Base-by-base conservation (phyloP, 805 yeast species). In the Yarrowia sp. region DNA sequence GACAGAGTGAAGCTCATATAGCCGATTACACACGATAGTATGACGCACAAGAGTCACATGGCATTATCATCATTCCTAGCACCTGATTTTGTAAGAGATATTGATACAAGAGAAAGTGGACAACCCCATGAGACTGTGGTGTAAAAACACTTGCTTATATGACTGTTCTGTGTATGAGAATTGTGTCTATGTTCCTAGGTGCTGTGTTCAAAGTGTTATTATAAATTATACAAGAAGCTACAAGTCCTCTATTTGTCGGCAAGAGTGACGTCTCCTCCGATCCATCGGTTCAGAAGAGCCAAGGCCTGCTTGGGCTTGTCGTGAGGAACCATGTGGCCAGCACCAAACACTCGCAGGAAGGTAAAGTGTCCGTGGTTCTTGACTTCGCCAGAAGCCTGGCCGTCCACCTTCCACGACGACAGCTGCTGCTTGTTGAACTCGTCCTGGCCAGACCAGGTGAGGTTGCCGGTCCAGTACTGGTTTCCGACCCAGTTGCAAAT, bases 401-500 rank as follows among this genome's bases (percentile, higher is more conserved):
- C 80, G 50, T 80, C 72, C 10, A 69, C 78, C 64, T 34, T 14
- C 76, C 76, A 70, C 69, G 74, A 44, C 40, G 74, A 85, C 85
- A 87, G 50, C 80, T 76, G 69, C 74, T 77, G 69, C 82, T 74
- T 72, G 53, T 79, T 78, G 74, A 84, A 90, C 50, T 81, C 77
- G 3, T 79, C 81, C 43, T 81, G 79, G 50, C 87, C 85, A 42
- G 84, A 77, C 94, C 95, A 91, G 70, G 82, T 84, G 70, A 91
- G 80, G 70, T 78, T 82, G 75, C 89, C 83, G 15, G 93, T 80
- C 95, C 96, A 91, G n/a, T 90, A 95, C 72, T 85, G 86, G 79
- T 91, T 90, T 71, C 97, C 97, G 70, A 92, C 82, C 95, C 97
- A 92, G 81, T 92, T 92, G 79, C 97, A 92, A 74, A 92, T 91